Base-by-base conservation (phyloP, 176 grass and related monocot species). In the Musa itinerans region DNA sequence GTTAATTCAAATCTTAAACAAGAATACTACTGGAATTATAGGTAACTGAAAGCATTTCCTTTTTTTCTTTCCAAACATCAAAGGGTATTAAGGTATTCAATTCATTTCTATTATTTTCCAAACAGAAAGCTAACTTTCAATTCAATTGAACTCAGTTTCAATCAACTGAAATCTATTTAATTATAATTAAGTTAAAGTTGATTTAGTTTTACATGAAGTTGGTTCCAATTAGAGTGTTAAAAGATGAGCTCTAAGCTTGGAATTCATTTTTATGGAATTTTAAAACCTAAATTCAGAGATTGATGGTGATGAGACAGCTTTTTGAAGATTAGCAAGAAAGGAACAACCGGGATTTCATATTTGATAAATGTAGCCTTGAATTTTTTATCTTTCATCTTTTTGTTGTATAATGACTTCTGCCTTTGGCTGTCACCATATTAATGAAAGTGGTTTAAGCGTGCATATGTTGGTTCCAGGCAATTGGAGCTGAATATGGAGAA, bases 401-500 rank as follows among this genome's bases (percentile, higher is more conserved):
- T 61, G 57, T 61, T 61, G 34, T 6, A 43, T 43, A 6, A 43
- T 43, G 34, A 43, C 34, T 43, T 43, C 34, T 61, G 15, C 8
- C 5, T 61, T 61, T n/a, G 34, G 14, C 17, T 61, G 15, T 9
- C 19, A 61, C 17, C 57, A 9, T 61, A 20, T 61, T 19, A 20
- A 3, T 61, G 15, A 14, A 67, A 5, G 3, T 13, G 16, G 48
- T 70, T 70, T 8, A 70, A 50, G 16, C 49, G 20, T 51, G 68
- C 8, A 50, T 17, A 11, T 51, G 0, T 9, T 70, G 29, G 2
- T 70, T 70, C 50, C 69, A 94, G 95, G 74, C 69, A 87, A 94
- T 99, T 61, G 95, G 95, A 70, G 95, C 86, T 65, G 95, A 99
- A 83, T 94, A 94, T 77, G 95, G 95, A 53, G 90, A 99, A 81